phyloP scores from a whole-genome alignment of 106 monocot species.

The Iris macrosiphon region DNA sequence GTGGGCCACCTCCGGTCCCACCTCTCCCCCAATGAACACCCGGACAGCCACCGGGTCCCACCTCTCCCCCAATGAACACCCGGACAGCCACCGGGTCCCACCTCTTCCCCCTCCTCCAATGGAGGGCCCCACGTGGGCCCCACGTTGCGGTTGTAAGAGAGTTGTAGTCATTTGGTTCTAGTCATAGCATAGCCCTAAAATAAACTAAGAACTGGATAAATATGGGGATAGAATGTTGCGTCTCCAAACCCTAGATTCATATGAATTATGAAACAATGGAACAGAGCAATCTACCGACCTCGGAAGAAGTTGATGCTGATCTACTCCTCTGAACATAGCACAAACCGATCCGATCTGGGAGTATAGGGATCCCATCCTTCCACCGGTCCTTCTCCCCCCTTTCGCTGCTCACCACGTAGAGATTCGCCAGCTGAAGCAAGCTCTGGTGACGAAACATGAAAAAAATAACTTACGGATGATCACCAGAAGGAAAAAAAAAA shows the following conservation, averaged over 20 bases:
- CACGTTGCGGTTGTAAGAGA: too few relatives aligned
- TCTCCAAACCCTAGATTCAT: conserved; percentile 5
- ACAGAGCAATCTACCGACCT: conserved; percentile 20
- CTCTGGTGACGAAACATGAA: conserved; percentile 25
- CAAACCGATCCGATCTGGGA: conserved; percentile 49
- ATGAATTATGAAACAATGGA: not conserved
- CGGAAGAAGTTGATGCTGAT: conserved; percentile 18
- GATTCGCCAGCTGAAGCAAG: conserved; percentile 71
- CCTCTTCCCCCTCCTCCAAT: too few relatives aligned
- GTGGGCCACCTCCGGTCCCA: too few relatives aligned
- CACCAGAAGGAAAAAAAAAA: not conserved
- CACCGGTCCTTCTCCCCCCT: conserved; percentile 12
- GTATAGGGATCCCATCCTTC: conserved; percentile 8
- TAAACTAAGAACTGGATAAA: not conserved
- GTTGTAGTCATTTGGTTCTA: too few relatives aligned
- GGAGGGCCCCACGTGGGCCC: too few relatives aligned
- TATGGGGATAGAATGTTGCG: too few relatives aligned
- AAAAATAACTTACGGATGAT: not conserved
- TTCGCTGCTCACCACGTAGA: conserved; percentile 35
- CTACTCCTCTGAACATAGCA: conserved; percentile 45
- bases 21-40: too few relatives aligned
- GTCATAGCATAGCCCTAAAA: too few relatives aligned
- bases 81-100: too few relatives aligned
- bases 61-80: too few relatives aligned
- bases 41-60: too few relatives aligned